phyloP scores from a whole-genome alignment of 345 rosid genomes.

The Populus euphratica region DNA sequence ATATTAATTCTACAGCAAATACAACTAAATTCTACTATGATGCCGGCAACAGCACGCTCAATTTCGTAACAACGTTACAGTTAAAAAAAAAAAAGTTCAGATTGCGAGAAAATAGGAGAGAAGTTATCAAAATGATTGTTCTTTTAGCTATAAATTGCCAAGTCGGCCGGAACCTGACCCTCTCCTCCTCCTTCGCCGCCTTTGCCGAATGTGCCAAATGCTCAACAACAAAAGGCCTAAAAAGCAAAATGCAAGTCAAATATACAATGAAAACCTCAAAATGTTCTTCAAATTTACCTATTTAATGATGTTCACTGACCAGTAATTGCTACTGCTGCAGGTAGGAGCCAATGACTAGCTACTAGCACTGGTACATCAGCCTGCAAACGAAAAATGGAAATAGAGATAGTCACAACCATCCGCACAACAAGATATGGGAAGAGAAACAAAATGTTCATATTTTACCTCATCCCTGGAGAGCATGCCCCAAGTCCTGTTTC shows the following conservation, averaged over 20 bases:
- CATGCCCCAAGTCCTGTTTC: constrained; percentile 55
- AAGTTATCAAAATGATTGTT: neutral
- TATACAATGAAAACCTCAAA: neutral
- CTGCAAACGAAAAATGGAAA: constrained; percentile 35
- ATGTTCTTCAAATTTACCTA: neutral
- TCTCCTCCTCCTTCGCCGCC: constrained; percentile 65
- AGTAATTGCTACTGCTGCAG: constrained; percentile 54
- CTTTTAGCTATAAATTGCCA: constrained; percentile 32
- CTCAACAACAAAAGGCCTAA: constrained; percentile 67
- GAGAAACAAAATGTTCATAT: neutral
- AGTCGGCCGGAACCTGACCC: constrained; percentile 55
- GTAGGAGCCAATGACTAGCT: constrained; percentile 77
- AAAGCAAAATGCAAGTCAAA: constrained; percentile 10
- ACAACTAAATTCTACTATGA: constrained; percentile 14
- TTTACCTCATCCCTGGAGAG: constrained; percentile 73
- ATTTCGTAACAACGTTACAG: neutral
- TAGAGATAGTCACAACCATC: constrained; percentile 1
- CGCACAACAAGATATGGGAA: neutral
- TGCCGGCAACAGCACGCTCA: constrained; percentile 10
- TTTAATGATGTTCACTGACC: constrained; percentile 41
- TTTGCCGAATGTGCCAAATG: constrained; percentile 77
- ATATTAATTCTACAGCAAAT: constrained; percentile 10
- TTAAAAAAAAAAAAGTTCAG: neutral
- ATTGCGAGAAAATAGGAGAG: neutral
- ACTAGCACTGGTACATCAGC: constrained; percentile 66